These are phyloP conservation scores for Spathaspora girioi DNA, from an alignment of 805 yeast genomes.

Conservation along the genomic window DNA sequence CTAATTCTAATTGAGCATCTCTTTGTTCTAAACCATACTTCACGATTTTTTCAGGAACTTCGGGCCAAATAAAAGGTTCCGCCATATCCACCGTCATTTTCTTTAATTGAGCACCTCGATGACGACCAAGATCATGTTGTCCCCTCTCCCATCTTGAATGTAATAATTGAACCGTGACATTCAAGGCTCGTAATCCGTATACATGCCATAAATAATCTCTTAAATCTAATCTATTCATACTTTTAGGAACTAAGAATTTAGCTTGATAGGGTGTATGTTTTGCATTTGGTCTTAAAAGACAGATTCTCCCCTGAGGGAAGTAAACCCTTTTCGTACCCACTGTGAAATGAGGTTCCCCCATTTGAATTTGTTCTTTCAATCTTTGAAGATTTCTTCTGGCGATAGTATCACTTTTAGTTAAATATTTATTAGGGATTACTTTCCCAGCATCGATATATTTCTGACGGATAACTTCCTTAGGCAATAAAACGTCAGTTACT, in stretches of 20 bases:
- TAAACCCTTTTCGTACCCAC: slow-evolving; percentile 74
- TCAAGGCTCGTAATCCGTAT: slow-evolving; percentile 86
- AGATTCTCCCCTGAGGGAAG: slow-evolving; percentile 82
- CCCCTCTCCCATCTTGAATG: slow-evolving; percentile 64
- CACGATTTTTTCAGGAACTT: slow-evolving; percentile 34
- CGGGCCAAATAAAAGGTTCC: slow-evolving; percentile 96
- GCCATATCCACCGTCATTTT: slow-evolving; percentile 97
- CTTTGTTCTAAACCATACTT: slow-evolving; percentile 41
- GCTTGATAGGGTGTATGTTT: slow-evolving; percentile 97
- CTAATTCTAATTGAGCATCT: slow-evolving; percentile 45
- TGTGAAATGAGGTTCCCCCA: slow-evolving; percentile 72
- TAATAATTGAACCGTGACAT: slow-evolving; percentile 79
- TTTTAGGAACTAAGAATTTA: slow-evolving; percentile 88
- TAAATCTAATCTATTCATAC: slow-evolving; percentile 89
- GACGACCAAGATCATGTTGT: slow-evolving; percentile 58
- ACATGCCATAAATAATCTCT: slow-evolving; percentile 90
- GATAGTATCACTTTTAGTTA: slow-evolving; percentile 30
- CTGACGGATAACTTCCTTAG: slow-evolving; percentile 30
- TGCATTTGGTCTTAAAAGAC: slow-evolving; percentile 87
- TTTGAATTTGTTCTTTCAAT: slow-evolving; percentile 38
- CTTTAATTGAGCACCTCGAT: slow-evolving; percentile 76
- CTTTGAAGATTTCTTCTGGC: slow-evolving; percentile 36
- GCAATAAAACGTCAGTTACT: slow-evolving; percentile 40
- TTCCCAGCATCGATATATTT: slow-evolving; percentile 35
- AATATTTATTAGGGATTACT: slow-evolving; percentile 40